Base-by-base conservation (phyloP, 2,329 filamentous ascomycete species). In the Falciphora oryzae region DNA sequence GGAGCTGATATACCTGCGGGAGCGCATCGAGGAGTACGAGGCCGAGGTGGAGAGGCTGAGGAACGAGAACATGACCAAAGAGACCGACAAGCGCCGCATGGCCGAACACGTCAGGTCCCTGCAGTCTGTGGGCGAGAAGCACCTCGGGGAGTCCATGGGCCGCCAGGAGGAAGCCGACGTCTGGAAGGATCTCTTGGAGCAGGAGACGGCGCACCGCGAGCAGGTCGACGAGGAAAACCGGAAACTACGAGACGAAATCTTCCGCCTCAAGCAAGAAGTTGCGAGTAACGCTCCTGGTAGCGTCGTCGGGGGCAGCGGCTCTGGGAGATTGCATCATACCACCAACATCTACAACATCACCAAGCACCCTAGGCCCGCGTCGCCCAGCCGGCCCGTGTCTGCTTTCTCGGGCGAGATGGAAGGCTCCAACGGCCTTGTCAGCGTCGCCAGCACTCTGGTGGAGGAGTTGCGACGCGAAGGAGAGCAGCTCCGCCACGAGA, bases 131-230 rank as follows among this genome's bases (percentile, higher is more conserved):
- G 82, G 83, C 35, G 85, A 86, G 61, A 78, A 78, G 44, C 77
- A 79, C 27, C 38, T 64, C 4, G 70, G 73, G 25, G 73, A 77
- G 71, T 79, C 75, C 57, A 73, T 84, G 8, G 81, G 80, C 2
- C 78, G 82, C 14, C 83, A 88, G 67, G 86, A 88, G 68, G 85
- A 88, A 70, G 81, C 90, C 73, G 92, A 96, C 67, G 94, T 97
- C 75, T 97, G 92, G 89, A 97, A 96, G 75, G 94, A 97, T 70
- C 85, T 98, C 67, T 84, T 97, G 31, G 92, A 97, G 73, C 92
- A 95, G 68, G 95, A 99, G 76, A 95, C 91, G 2, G 89, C 90
- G 4, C 87, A 93, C 35, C 87, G 94, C 65, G 94, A 97, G 75
- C 91, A 97, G 75, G 87, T 91, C 0, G 93, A 98, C 69, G 92